These are phyloP conservation scores for Cucumis cinereus DNA, from an alignment of 306 rosid genomes.

Conservation along the genomic window DNA sequence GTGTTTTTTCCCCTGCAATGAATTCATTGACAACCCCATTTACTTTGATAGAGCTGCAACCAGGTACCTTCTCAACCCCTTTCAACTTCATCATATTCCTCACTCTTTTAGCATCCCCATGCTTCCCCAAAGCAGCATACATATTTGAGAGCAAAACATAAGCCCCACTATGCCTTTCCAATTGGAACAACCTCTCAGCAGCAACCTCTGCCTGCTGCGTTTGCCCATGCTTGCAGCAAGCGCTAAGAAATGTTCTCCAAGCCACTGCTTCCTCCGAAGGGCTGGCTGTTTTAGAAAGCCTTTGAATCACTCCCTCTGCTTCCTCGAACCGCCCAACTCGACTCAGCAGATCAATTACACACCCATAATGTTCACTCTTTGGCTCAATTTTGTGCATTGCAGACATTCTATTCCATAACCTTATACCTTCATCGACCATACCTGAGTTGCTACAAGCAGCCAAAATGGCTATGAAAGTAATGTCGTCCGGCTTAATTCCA, in stretches of 20 bases:
- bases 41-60: constrained; percentile 65
- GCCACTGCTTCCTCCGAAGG: constrained; percentile 42
- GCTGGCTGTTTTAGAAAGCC: constrained; percentile 19
- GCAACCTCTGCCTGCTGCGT: constrained; percentile 42
- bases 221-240: constrained; percentile 56
- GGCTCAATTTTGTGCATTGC: constrained; percentile 34
- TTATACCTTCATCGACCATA: constrained; percentile 39
- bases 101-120: constrained; percentile 39
- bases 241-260: constrained; percentile 77
- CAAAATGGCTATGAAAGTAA: constrained; percentile 60
- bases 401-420: constrained; percentile 41
- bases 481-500: constrained; percentile 37
- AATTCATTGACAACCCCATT: constrained; percentile 45
- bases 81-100: constrained; percentile 46
- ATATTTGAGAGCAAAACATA: constrained; percentile 62
- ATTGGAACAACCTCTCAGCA: constrained; percentile 30
- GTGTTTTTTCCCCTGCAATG: constrained; percentile 48
- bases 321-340: constrained; percentile 48
- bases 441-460: constrained; percentile 73
- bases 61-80: constrained; percentile 48
- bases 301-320: constrained; percentile 37
- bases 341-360: constrained; percentile 59
- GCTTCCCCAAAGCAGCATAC: constrained; percentile 39
- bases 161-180: constrained; percentile 42
- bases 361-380: constrained; percentile 54